Conservation (phyloP, 768 basidiomycete genomes). For the Podaxis mareebaensis region DNA sequence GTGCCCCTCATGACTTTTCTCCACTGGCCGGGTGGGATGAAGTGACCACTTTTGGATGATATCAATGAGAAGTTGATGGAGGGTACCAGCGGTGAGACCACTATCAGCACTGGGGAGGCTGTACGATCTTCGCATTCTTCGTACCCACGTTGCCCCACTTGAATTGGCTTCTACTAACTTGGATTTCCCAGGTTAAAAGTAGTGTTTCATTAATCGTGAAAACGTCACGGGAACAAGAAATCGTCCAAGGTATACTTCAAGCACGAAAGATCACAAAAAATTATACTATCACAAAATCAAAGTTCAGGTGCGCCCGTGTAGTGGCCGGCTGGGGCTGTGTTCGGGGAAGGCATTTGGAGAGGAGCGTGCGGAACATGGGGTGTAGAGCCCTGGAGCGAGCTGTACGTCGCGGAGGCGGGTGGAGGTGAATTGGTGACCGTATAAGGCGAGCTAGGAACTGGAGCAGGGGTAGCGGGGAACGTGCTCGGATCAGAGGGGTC, state of each 20-base stretch:
- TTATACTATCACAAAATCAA: conserved; percentile 13
- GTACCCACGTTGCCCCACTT: too few relatives aligned
- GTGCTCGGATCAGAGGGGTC: conserved; percentile 44
- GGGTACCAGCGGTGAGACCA: neutral
- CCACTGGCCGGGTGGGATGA: neutral
- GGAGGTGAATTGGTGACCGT: conserved; percentile 8
- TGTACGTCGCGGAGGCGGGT: conserved; percentile 22
- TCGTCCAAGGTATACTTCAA: neutral
- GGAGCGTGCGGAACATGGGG: conserved; percentile 7
- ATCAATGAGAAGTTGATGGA: conserved; percentile 5
- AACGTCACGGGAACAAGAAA: neutral
- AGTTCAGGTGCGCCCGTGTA: conserved; percentile 36
- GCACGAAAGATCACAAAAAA: neutral
- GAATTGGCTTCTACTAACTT: neutral
- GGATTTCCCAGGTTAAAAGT: neutral
- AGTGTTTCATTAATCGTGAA: neutral
- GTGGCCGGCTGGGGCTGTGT: conserved; percentile 11
- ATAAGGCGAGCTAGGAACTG: conserved; percentile 17
- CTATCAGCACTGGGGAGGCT: neutral
- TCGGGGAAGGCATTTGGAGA: conserved; percentile 6
- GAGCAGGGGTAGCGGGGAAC: conserved; percentile 30
- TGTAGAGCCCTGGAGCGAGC: conserved; percentile 8
- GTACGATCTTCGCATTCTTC: neutral
- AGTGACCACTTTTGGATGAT: neutral
- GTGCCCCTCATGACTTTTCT: neutral